phyloP scores from a whole-genome alignment of 2,329 filamentous ascomycete genomes.

The Venturia nashicola region DNA sequence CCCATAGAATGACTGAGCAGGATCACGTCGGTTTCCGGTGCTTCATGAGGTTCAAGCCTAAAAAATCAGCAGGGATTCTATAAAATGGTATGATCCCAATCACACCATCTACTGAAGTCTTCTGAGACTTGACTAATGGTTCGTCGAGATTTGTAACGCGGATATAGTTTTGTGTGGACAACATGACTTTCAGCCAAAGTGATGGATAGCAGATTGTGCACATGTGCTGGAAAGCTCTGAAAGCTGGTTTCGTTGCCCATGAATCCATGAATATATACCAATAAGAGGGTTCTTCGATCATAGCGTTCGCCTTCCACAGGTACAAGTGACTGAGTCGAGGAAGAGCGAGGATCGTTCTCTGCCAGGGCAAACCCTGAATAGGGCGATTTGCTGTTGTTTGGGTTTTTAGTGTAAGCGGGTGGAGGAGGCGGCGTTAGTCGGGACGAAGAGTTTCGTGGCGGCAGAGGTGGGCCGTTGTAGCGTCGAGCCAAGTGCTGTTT shows the following conservation, averaged over 20 bases:
- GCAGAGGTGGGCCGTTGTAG: background rate
- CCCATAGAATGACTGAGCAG: slow-evolving; percentile 86
- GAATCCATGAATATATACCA: slow-evolving; percentile 84
- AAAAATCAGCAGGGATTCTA: slow-evolving; percentile 4
- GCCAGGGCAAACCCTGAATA: slow-evolving; percentile 1
- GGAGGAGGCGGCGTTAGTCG: background rate
- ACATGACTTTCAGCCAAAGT: slow-evolving; percentile 60
- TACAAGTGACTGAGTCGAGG: slow-evolving; percentile 33
- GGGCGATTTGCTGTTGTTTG: background rate
- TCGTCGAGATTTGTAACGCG: slow-evolving; percentile 64
- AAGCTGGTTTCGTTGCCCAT: slow-evolving; percentile 84
- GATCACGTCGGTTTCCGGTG: slow-evolving; percentile 61
- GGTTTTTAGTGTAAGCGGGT: background rate
- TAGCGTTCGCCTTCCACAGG: slow-evolving; percentile 22
- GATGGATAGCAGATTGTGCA: slow-evolving; percentile 61
- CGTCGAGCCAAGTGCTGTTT: background rate
- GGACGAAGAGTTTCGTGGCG: background rate
- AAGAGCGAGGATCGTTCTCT: slow-evolving; percentile 29
- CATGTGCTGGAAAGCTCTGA: slow-evolving; percentile 73
- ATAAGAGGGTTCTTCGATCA: slow-evolving; percentile 46
- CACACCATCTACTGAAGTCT: slow-evolving; percentile 67
- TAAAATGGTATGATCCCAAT: slow-evolving; percentile 9
- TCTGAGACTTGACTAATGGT: slow-evolving; percentile 62
- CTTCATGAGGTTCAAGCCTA: slow-evolving; percentile 65
- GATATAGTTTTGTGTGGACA: slow-evolving; percentile 79